phyloP scores from a whole-genome alignment of 1,284 basidiomycete species.

The Leucoagaricus sp. region DNA sequence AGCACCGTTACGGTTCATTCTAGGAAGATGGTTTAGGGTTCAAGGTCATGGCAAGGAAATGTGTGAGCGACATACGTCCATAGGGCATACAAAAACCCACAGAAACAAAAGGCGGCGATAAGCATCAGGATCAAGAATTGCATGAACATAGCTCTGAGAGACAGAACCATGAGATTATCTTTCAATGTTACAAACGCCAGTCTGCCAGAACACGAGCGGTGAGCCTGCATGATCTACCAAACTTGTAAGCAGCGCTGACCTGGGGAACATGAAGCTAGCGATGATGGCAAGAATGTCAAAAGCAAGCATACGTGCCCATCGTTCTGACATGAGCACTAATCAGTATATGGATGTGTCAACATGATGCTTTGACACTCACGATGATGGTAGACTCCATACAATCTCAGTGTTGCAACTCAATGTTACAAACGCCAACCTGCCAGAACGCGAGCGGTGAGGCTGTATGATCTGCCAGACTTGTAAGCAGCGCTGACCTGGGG shows the following conservation, averaged over 20 bases:
- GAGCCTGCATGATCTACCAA: background rate
- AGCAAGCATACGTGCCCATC: conserved; percentile 64
- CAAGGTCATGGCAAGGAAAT: background rate
- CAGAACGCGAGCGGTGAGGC: background rate
- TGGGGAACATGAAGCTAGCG: conserved; percentile 86
- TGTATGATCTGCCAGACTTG: background rate
- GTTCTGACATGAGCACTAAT: conserved; percentile 35
- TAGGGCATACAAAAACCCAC: conserved; percentile 88
- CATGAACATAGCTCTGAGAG: conserved; percentile 78
- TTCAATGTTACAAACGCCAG: conserved; percentile 87
- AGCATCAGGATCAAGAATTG: conserved; percentile 82
- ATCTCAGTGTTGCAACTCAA: conserved; percentile 62
- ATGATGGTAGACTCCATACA: conserved; percentile 70
- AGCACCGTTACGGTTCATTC: conserved; percentile 59
- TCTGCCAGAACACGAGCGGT: conserved; percentile 25
- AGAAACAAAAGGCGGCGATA: conserved; percentile 88
- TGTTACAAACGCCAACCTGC: no score
- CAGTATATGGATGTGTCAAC: conserved; percentile 3
- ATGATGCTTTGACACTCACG: conserved; percentile 37
- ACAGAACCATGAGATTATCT: conserved; percentile 82
- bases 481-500: conserved; percentile 70
- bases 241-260: conserved; percentile 48
- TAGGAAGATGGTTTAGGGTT: conserved; percentile 25
- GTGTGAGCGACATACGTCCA: conserved; percentile 67
- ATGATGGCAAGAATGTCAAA: conserved; percentile 77